phyloP scores from a whole-genome alignment of 2,329 filamentous ascomycete genomes.

The Colletotrichum sp. region DNA sequence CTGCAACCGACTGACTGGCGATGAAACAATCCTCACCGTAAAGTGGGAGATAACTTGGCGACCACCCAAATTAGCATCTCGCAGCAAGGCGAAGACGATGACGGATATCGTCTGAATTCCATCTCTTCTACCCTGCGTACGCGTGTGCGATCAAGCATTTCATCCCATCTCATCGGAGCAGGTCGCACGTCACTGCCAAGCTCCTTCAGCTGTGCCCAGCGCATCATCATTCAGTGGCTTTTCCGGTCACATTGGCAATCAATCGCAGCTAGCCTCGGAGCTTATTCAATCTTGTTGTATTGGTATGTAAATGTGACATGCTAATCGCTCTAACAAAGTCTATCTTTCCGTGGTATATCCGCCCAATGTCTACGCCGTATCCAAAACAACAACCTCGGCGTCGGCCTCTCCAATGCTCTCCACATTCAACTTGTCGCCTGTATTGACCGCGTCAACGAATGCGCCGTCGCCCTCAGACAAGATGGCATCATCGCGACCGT shows the following conservation, averaged over 20 bases:
- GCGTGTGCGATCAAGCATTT: not conserved
- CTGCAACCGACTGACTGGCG: not conserved
- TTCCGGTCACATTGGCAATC: not conserved
- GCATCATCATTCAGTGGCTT: not conserved
- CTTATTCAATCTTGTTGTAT: not conserved
- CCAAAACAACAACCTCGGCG: constrained; percentile 72
- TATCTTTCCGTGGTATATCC: not conserved
- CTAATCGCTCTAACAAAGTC: not conserved
- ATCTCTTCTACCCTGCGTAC: not conserved
- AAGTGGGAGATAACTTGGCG: not conserved
- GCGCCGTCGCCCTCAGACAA: constrained; percentile 82
- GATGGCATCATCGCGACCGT: constrained; percentile 68
- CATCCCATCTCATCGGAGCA: not conserved
- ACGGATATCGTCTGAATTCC: not conserved
- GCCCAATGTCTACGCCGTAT: constrained; percentile 55
- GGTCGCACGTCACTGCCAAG: not conserved
- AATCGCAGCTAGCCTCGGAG: not conserved
- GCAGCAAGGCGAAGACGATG: not conserved
- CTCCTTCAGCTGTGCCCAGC: not conserved
- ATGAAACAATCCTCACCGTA: not conserved
- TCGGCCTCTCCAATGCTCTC: constrained; percentile 73
- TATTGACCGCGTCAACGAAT: constrained; percentile 70
- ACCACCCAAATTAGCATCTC: not conserved
- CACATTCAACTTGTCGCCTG: constrained; percentile 67
- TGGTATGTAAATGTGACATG: not conserved